Conservation (phyloP, 805 yeast genomes). For the Yueomyces sinensis region DNA sequence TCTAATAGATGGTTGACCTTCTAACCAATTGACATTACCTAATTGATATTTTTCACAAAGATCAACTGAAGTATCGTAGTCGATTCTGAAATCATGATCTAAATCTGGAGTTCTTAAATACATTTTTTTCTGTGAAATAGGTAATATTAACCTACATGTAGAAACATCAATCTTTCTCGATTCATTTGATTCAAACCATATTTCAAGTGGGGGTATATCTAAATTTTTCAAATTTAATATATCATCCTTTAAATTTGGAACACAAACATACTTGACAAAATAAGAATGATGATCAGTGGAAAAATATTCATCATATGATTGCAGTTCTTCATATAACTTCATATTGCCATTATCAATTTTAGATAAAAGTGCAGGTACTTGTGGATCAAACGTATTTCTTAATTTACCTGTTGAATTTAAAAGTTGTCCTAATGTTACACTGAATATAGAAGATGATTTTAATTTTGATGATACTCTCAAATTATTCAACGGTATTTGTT, state of each 20-base stretch:
- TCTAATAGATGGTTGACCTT: conserved; percentile 31
- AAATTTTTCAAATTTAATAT: too few relatives aligned
- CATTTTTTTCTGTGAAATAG: conserved; percentile 8
- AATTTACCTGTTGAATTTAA: conserved; percentile 2
- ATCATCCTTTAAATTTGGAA: too few relatives aligned
- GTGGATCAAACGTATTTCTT: conserved; percentile 12
- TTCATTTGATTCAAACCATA: conserved; percentile 22
- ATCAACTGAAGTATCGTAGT: conserved; percentile 9
- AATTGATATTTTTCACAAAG: conserved; percentile 7
- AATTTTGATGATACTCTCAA: conserved; percentile 1
- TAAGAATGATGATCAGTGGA: conserved; percentile 20
- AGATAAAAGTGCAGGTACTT: conserved; percentile 11
- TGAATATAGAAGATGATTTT: conserved; percentile 6
- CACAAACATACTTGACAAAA: conserved; percentile 16
- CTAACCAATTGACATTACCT: conserved; percentile 19
- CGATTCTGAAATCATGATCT: conserved; percentile 15
- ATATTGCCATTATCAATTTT: conserved; percentile 9
- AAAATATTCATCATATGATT: conserved; percentile 5
- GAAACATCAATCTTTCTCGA: conserved; percentile 11
- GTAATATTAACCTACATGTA: conserved; percentile 13
- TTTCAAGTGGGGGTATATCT: conserved; percentile 13
- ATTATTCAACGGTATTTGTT: neutral
- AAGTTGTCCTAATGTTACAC: conserved; percentile 18
- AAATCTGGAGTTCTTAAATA: conserved; percentile 16
- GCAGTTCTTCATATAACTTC: conserved; percentile 9